A percentile compares a stretch with the other conserved stretches of the same genome.
These are phyloP conservation scores for Tolypocladium cylindrosporum DNA, from an alignment of 2,329 filamentous ascomycete genomes.

Conservation along the genomic window DNA sequence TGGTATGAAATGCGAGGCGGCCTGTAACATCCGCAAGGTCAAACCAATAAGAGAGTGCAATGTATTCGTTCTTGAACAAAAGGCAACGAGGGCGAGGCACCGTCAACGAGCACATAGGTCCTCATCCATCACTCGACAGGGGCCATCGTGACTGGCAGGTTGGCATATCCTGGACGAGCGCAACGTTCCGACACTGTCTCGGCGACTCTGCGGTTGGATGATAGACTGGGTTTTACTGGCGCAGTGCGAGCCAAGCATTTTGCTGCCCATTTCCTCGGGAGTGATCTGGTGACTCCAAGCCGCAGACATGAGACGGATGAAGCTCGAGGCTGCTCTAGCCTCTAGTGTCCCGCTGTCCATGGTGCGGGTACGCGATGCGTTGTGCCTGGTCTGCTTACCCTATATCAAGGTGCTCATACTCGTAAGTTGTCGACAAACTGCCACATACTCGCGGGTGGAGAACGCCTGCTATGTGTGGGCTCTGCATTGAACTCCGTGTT, in stretches of 20 bases:
- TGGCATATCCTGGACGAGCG: not conserved
- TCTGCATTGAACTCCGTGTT: not conserved
- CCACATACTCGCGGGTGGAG: not conserved
- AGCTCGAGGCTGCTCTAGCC: not conserved
- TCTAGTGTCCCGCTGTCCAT: not conserved
- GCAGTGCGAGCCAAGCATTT: not conserved
- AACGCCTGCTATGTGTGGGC: not conserved
- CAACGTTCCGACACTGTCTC: constrained; percentile 8
- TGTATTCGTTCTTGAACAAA: no score
- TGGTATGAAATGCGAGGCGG: not conserved
- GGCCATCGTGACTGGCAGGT: not conserved
- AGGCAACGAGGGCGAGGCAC: not conserved
- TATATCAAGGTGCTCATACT: not conserved
- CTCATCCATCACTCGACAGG: not conserved
- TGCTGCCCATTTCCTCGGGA: not conserved
- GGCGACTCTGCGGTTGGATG: constrained; percentile 6
- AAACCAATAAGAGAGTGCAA: not conserved
- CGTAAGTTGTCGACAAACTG: not conserved
- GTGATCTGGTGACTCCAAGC: not conserved
- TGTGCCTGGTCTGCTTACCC: not conserved
- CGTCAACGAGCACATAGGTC: not conserved
- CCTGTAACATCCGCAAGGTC: not conserved
- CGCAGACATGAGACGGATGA: not conserved
- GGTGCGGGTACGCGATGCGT: not conserved
- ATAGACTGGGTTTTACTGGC: not conserved